These are phyloP conservation scores for Verticillium tricorpus DNA, from an alignment of 2,329 filamentous ascomycete species.

Conservation along the genomic window DNA sequence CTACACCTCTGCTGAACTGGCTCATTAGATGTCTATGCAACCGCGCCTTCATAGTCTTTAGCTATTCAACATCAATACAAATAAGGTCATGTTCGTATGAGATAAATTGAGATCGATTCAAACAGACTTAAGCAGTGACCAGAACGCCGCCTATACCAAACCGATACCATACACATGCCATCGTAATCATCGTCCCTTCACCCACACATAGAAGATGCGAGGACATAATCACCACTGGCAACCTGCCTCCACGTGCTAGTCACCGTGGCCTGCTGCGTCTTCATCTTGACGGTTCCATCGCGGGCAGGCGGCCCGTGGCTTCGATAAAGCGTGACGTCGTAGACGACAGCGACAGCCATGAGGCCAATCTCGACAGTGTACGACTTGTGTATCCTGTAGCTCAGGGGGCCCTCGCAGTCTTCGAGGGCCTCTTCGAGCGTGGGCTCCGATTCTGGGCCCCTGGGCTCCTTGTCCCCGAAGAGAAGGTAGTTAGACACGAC, in stretches of 20 bases:
- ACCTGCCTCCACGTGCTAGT: slow-evolving; percentile 29
- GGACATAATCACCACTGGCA: slow-evolving; percentile 29
- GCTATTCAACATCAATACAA: too few species aligned
- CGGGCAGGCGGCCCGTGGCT: slow-evolving; percentile 7
- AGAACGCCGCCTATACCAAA: not conserved
- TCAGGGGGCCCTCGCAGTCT: slow-evolving; percentile 19
- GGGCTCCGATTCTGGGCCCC: slow-evolving; percentile 20
- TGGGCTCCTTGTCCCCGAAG: slow-evolving; percentile 17
- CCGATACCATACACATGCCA: not conserved
- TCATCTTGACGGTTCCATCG: slow-evolving; percentile 17
- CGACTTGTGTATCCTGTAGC: slow-evolving; percentile 25
- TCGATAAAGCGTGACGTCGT: slow-evolving; percentile 24
- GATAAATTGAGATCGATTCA: too few species aligned
- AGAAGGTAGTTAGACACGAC: slow-evolving; percentile 31
- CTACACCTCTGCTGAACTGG: too few species aligned
- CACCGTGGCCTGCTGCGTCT: slow-evolving; percentile 23
- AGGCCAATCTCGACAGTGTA: slow-evolving; percentile 32
- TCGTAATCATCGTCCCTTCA: not conserved
- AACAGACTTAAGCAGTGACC: not conserved
- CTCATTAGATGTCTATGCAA: too few species aligned
- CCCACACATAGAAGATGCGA: slow-evolving; percentile 12
- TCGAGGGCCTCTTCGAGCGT: slow-evolving; percentile 23
- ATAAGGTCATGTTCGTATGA: too few species aligned
- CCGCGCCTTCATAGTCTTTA: too few species aligned
- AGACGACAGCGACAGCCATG: slow-evolving; percentile 30